Evolutionary conservation across 495 filamentous ascomycete genomes (phyloP).

Genomic region (Penicillium chermesinum): DNA sequence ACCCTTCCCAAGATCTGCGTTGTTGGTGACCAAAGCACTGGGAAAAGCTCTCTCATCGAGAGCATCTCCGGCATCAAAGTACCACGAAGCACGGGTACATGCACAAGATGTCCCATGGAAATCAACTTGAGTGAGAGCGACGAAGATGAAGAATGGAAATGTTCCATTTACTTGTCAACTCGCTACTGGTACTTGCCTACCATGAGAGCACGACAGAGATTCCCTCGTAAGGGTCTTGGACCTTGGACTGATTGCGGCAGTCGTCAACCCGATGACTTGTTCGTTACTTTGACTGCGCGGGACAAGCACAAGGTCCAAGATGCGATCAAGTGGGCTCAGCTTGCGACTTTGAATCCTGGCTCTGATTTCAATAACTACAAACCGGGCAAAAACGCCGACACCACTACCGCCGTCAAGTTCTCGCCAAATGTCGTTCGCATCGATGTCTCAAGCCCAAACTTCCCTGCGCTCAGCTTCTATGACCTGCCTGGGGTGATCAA

Average conservation of each 20-base stretch:
- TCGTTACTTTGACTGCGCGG: slow-evolving; percentile 35
- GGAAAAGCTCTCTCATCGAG: slow-evolving; percentile 77
- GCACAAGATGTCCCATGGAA: slow-evolving; percentile 72
- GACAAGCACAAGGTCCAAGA: slow-evolving; percentile 51
- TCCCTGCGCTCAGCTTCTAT: slow-evolving; percentile 71
- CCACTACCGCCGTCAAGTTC: slow-evolving; percentile 48
- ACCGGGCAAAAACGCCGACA: slow-evolving; percentile 36
- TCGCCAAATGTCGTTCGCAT: slow-evolving; percentile 72
- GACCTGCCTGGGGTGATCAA: slow-evolving; percentile 78
- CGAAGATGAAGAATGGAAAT: slow-evolving; percentile 49
- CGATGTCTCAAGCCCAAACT: slow-evolving; percentile 62
- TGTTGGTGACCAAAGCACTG: slow-evolving; percentile 75
- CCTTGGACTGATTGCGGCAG: slow-evolving; percentile 35
- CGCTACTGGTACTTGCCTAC: slow-evolving; percentile 48
- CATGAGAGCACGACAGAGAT: slow-evolving; percentile 11
- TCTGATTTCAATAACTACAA: slow-evolving; percentile 41
- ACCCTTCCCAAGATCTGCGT: slow-evolving; percentile 70
- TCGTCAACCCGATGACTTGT: slow-evolving; percentile 35
- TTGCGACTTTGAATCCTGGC: slow-evolving; percentile 63
- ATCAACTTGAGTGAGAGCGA: slow-evolving; percentile 62
- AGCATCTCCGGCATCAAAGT: slow-evolving; percentile 74
- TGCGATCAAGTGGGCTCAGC: slow-evolving; percentile 61
- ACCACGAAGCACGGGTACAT: slow-evolving; percentile 62
- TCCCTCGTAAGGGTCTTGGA: slow-evolving; percentile 28
- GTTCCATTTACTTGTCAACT: slow-evolving; percentile 54